Evolutionary conservation across 1,284 basidiomycete genomes (phyloP).

Genomic region (Pseudozyma tsukubaensis): DNA sequence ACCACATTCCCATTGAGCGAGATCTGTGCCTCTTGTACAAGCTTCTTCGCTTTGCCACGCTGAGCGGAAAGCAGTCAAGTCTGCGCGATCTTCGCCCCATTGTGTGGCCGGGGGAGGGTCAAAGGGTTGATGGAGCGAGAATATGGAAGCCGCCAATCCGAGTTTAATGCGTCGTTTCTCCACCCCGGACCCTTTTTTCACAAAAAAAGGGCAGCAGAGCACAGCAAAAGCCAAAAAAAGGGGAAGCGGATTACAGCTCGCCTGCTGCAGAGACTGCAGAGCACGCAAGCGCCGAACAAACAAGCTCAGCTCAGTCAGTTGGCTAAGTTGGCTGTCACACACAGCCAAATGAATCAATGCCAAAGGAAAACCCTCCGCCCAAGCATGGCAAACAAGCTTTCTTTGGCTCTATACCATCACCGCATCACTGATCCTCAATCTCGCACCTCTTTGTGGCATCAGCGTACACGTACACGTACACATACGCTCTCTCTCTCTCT

Average conservation of each 20-base stretch:
- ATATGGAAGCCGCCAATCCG: background rate
- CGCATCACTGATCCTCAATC: background rate
- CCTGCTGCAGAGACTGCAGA: background rate
- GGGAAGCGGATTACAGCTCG: background rate
- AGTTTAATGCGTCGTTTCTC: conserved; percentile 11
- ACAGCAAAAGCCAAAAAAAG: background rate
- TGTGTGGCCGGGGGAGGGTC: background rate
- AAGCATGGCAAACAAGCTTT: conserved; percentile 11
- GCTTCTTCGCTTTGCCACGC: too few species aligned
- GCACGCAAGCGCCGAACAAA: conserved; percentile 1
- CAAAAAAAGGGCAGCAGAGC: background rate
- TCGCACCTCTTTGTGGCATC: background rate
- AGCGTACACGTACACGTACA: too few species aligned
- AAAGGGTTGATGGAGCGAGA: background rate
- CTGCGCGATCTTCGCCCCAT: background rate
- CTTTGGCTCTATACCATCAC: background rate
- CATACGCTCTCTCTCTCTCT: conserved; percentile 6
- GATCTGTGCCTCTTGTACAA: background rate
- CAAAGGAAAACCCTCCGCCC: conserved; percentile 35
- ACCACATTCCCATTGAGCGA: background rate
- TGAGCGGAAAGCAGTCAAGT: background rate
- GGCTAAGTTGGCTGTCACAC: background rate
- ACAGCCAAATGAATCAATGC: conserved; percentile 4
- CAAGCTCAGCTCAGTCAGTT: background rate
- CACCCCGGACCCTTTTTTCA: conserved; percentile 25